Conservation (phyloP, 2,329 filamentous ascomycete species). For the Metarhizium robertsii region DNA sequence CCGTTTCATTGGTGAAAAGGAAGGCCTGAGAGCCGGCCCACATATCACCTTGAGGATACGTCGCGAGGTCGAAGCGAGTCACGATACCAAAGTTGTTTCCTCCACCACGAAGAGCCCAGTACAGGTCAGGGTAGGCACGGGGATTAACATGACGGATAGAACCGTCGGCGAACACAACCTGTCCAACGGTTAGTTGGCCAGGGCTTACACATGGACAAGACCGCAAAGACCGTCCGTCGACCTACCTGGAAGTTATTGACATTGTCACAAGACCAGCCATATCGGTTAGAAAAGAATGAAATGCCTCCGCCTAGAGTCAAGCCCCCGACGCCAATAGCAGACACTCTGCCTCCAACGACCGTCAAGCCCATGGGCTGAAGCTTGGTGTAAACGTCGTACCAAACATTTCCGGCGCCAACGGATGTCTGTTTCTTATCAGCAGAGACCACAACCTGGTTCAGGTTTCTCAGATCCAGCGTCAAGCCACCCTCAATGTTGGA, state of each 20-base stretch:
- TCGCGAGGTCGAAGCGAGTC: constrained; percentile 34
- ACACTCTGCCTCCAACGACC: constrained; percentile 14
- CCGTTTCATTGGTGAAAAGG: constrained; percentile 12
- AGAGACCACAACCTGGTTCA: constrained; percentile 14
- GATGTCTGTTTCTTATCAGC: constrained; percentile 7
- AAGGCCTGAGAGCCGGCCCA: constrained; percentile 23
- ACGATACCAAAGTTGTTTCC: constrained; percentile 50
- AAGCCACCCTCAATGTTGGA: constrained; percentile 19
- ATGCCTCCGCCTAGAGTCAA: constrained; percentile 16
- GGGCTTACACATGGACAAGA: neutral
- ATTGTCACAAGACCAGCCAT: constrained; percentile 16
- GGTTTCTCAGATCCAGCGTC: constrained; percentile 16
- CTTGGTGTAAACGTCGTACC: constrained; percentile 13
- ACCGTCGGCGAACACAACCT: constrained; percentile 36
- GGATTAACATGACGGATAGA: constrained; percentile 29
- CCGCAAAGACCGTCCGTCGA: neutral
- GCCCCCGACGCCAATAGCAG: constrained; percentile 15
- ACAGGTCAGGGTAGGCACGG: constrained; percentile 38
- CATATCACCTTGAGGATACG: constrained; percentile 25
- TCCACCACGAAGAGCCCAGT: constrained; percentile 47
- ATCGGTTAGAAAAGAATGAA: constrained; percentile 12
- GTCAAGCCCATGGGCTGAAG: constrained; percentile 10
- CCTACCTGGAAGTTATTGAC: constrained; percentile 9
- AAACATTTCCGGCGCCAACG: constrained; percentile 12
- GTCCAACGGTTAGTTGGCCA: neutral